These are phyloP conservation scores for Aspergillus fischeri DNA, from an alignment of 2,329 filamentous ascomycete genomes.

Conservation along the genomic window DNA sequence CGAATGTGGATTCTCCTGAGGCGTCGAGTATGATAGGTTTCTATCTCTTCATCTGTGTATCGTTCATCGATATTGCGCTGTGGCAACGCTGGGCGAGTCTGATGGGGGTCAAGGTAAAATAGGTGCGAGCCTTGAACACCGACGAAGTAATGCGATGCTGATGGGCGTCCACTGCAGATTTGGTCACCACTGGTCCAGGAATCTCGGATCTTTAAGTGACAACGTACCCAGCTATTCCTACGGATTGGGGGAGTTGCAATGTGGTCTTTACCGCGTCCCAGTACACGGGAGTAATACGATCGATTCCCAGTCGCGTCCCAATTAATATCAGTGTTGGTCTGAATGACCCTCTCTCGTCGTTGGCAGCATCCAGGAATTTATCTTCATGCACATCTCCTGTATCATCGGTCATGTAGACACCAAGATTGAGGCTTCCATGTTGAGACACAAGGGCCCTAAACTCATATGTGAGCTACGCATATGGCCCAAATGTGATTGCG, in stretches of 20 bases:
- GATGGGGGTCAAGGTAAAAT: conserved; percentile 94
- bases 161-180: conserved; percentile 73
- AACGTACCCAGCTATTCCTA: conserved; percentile 85
- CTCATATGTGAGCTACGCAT: conserved; percentile 7
- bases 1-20: conserved; percentile 76
- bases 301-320: conserved; percentile 84
- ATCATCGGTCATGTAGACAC: conserved; percentile 85
- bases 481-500: background rate
- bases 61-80: conserved; percentile 50
- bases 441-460: conserved; percentile 68
- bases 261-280: conserved; percentile 87
- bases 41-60: conserved; percentile 66
- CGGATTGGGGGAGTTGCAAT: conserved; percentile 84
- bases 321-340: conserved; percentile 84
- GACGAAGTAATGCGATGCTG: conserved; percentile 78
- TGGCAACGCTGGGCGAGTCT: conserved; percentile 71
- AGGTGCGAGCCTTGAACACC: conserved; percentile 71
- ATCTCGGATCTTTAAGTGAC: conserved; percentile 18
- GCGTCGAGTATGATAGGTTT: conserved; percentile 81
- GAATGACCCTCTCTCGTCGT: conserved; percentile 62
- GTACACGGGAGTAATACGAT: conserved; percentile 90
- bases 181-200: conserved; percentile 6
- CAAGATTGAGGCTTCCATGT: conserved; percentile 58
- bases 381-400: conserved; percentile 92
- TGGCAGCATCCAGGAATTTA: conserved; percentile 73